phyloP scores from a whole-genome alignment of 495 filamentous ascomycete species.

The Cenococcum geophilum region DNA sequence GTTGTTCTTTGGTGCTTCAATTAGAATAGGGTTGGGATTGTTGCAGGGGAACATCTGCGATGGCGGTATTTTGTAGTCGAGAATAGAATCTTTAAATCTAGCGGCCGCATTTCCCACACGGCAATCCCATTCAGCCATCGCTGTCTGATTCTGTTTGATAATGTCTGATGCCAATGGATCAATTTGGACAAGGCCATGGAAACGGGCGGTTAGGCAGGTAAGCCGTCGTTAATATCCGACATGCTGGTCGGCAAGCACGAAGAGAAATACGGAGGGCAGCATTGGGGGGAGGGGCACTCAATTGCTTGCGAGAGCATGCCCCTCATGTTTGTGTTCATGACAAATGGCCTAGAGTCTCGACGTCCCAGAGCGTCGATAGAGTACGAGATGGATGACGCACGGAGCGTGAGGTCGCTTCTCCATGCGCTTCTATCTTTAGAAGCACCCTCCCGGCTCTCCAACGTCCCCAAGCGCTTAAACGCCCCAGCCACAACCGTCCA shows the following conservation, averaged over 20 bases:
- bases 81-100: neutral
- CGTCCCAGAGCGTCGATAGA: neutral
- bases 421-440: neutral
- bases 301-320: neutral
- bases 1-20: neutral
- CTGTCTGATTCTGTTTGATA: neutral
- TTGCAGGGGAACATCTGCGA: neutral
- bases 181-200: neutral
- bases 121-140: neutral
- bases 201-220: neutral
- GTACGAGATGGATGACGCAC: conserved; percentile 2
- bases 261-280: no score
- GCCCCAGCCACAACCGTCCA: neutral
- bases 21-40: neutral
- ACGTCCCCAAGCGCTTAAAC: neutral
- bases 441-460: neutral
- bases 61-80: neutral
- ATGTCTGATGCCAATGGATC: neutral
- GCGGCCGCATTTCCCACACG: no score
- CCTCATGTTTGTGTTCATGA: neutral
- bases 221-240: neutral
- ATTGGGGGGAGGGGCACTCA: no score
- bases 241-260: neutral
- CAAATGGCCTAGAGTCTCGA: neutral
- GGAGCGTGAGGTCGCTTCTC: neutral